Evolutionary conservation across 228 moss, liverwort and hornwort species (phyloP), one percentile per base, ranked within the genome.

Genomic region (Sphagnum magellanicum): DNA sequence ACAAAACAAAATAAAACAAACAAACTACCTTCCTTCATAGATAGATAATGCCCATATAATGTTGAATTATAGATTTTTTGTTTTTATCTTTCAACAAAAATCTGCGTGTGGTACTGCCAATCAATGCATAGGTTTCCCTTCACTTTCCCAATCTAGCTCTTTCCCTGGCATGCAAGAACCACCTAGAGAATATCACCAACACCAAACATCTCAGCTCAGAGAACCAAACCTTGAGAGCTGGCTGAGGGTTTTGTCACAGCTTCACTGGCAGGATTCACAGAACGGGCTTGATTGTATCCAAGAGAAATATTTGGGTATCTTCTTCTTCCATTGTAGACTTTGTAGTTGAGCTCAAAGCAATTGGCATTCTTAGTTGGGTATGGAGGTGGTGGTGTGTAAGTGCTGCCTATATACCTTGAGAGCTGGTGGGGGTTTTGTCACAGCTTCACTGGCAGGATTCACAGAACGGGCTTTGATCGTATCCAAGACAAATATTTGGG

Each of bases 291-390:
- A 47, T 71, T 77, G 67, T 74, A 72, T 5, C 74, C 81, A 77
- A 77, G 73, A 57, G 81, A 68, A 60, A 77, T 68, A 46, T 83
- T 88, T 8, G 75, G 72, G 50, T 68, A n/a, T n/a, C n/a, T 58
- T 50, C 70, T 13, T 52, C 5, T 32, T 32, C 70, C 74, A 68
- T 52, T 50, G 79, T 63, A 71, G 68, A 12, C 60, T 75, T n/a
- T 47, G 57, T 57, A 65, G 77, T 57, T 52, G 68, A 65, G 67
- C 65, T 79, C 11, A 76, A 73, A 53, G 76, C 80, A 53, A 78
- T 77, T 64, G 81, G 84, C 75, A 55, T 79, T 88, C 69, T 91
- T 89, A 49, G 79, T 65, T 53, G 75, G 70, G 67, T 83, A 80
- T 60, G 80, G 68, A 52, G 77, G 80, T 6, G 80, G 73, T 50